These are phyloP conservation scores for Trichoderma brevicompactum DNA, from an alignment of 2,329 filamentous ascomycete genomes.

Conservation along the genomic window DNA sequence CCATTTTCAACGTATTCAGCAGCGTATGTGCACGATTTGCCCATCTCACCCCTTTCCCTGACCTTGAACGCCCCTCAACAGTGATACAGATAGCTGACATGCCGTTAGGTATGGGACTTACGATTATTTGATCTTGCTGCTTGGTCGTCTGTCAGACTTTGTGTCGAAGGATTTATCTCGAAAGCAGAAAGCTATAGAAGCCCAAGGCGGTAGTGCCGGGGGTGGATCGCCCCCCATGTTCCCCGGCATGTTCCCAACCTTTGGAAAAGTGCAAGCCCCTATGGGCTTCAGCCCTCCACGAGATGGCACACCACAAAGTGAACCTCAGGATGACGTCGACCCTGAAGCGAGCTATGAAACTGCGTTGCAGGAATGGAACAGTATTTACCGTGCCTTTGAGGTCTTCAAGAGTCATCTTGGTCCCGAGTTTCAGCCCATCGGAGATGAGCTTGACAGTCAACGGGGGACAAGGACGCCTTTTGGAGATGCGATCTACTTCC, in stretches of 20 bases:
- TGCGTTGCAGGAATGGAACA: conserved; percentile 79
- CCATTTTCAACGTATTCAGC: conserved; percentile 77
- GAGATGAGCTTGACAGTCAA: conserved; percentile 65
- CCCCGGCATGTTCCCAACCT: conserved; percentile 59
- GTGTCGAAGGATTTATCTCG: conserved; percentile 74
- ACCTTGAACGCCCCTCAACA: too few relatives aligned
- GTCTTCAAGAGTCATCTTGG: conserved; percentile 69
- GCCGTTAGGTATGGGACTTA: conserved; percentile 75
- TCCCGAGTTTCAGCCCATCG: conserved; percentile 75
- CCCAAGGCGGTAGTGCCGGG: conserved; percentile 38
- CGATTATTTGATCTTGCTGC: conserved; percentile 82
- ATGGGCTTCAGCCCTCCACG: conserved; percentile 56
- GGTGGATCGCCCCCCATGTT: conserved; percentile 52
- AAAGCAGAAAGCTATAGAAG: conserved; percentile 67
- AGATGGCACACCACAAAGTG: conserved; percentile 33
- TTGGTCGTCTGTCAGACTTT: conserved; percentile 81
- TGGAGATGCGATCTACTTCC: conserved; percentile 78
- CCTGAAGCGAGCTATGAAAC: conserved; percentile 65
- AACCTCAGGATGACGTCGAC: conserved; percentile 57
- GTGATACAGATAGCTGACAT: conserved; percentile 35
- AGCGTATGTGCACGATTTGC: conserved; percentile 53
- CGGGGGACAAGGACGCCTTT: conserved; percentile 69
- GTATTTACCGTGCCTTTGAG: conserved; percentile 72
- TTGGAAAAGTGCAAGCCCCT: conserved; percentile 55
- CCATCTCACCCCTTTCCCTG: background rate